Conservation (phyloP, 176 grass and related monocot genomes). For the Carex parvula region DNA sequence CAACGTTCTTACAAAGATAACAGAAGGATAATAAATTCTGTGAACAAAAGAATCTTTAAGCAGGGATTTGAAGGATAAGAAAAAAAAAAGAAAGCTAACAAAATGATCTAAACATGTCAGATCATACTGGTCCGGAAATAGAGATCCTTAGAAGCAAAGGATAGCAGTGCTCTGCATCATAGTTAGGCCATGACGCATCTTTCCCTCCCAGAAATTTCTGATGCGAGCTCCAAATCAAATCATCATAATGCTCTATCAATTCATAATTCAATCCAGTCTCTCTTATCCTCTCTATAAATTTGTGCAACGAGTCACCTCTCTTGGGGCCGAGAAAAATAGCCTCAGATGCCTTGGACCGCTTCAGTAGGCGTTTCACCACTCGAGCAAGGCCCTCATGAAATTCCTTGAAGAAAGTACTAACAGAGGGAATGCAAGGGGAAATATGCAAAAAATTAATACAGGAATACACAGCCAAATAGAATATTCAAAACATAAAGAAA, state of each 20-base stretch:
- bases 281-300: slow-evolving; percentile 51
- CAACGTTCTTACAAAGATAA: background rate
- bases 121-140: background rate
- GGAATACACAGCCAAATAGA: background rate
- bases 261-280: slow-evolving; percentile 56
- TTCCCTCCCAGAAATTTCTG: slow-evolving; percentile 43
- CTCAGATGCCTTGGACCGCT: slow-evolving; percentile 48
- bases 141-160: slow-evolving; percentile 68
- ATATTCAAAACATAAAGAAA: background rate
- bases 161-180: slow-evolving; percentile 71
- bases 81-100: background rate
- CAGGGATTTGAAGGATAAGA: background rate
- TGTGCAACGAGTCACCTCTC: slow-evolving; percentile 85
- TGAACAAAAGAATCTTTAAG: background rate
- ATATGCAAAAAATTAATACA: slow-evolving; percentile 17
- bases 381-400: slow-evolving; percentile 56
- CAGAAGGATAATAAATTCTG: slow-evolving; percentile 3
- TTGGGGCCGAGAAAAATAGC: slow-evolving; percentile 81
- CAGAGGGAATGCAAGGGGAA: slow-evolving; percentile 1
- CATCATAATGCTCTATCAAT: slow-evolving; percentile 81
- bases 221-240: slow-evolving; percentile 60
- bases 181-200: slow-evolving; percentile 69
- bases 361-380: slow-evolving; percentile 51
- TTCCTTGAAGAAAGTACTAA: slow-evolving; percentile 87
- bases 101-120: background rate